Evolutionary conservation across 768 basidiomycete genomes (phyloP), one percentile per base, ranked within the genome.

Genomic region (Auriculariales sp.): DNA sequence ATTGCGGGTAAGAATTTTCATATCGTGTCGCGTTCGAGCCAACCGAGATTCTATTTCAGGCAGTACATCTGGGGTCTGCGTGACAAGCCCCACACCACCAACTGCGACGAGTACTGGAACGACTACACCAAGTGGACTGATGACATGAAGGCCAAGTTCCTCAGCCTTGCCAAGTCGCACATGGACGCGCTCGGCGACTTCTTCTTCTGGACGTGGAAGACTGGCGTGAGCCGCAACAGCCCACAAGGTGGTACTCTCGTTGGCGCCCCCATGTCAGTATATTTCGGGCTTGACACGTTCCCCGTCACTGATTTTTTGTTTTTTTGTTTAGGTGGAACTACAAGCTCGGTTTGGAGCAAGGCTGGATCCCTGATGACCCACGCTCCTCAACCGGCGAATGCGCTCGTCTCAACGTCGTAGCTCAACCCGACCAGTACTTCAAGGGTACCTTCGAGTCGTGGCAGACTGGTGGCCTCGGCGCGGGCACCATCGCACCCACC

Each of bases 351-450:
- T 72, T 94, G 47, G 68, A 88, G 57, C 68, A 95, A 29, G 92
- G 90, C 7, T 99, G 90, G 88, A 84, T 98, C 71, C 94, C 95
- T 6, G 69, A 57, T 4, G 88, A 99, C 67, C 95, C 93, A 45
- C 78, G 93, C 54, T 63, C 64, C 1, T 81, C 88, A 4, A 66
- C 69, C 25, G 94, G 93, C 17, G 65, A 63, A 34, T 99, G 94
- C 64, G 75, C 77, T 30, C 39, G 27, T 24, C 70, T 78, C 61
- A 62, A 54, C 24, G 50, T 47, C 12, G 22, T 24, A 25, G 22
- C 27, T 10, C 39, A 44, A 24, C 39, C 39, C 6, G 39, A 44
- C 39, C 39, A 44, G 24, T 44, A 44, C 39, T 83, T 81, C 55
- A 60, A 72, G 58, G 77, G 77, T 25, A 74, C 81, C 9, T 71